These are phyloP conservation scores for Pezicula radicicola DNA, from an alignment of 2,329 filamentous ascomycete species.

Conservation along the genomic window DNA sequence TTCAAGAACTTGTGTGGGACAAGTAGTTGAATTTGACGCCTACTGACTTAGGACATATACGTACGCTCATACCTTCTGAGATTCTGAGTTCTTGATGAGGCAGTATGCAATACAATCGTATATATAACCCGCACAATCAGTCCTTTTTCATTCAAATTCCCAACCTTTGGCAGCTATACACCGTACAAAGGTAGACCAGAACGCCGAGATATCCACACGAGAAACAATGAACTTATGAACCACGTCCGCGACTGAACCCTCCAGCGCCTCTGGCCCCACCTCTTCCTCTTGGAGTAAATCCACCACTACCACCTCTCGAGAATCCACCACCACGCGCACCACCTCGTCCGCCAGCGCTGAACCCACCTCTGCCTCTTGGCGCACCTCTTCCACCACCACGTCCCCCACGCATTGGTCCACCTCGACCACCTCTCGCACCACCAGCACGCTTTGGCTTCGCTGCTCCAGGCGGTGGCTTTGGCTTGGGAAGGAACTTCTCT, in stretches of 20 bases:
- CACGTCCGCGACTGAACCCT: constrained; percentile 26
- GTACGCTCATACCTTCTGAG: not conserved
- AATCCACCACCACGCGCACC: constrained; percentile 29
- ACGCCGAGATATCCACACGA: constrained; percentile 24
- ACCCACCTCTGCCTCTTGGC: constrained; percentile 50
- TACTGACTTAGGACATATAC: too few species aligned
- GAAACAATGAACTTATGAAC: constrained; percentile 11
- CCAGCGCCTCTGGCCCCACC: constrained; percentile 27
- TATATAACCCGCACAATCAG: not conserved
- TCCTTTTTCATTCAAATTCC: constrained; percentile 6
- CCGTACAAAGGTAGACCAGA: constrained; percentile 15
- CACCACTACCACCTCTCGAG: constrained; percentile 28
- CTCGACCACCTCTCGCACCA: constrained; percentile 50
- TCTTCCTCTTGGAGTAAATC: constrained; percentile 27
- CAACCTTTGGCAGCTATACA: constrained; percentile 9
- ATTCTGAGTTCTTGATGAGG: not conserved
- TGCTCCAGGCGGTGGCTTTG: constrained; percentile 69
- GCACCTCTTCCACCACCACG: constrained; percentile 44
- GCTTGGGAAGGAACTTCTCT: constrained; percentile 95
- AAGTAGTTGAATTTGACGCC: too few species aligned
- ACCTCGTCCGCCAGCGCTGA: constrained; percentile 38
- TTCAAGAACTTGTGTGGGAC: too few species aligned
- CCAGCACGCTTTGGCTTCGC: constrained; percentile 68
- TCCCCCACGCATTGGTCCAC: constrained; percentile 39
- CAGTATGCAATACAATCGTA: not conserved